phyloP scores from a whole-genome alignment of 1,284 basidiomycete species.

The Exobasidium cylindrosporum region DNA sequence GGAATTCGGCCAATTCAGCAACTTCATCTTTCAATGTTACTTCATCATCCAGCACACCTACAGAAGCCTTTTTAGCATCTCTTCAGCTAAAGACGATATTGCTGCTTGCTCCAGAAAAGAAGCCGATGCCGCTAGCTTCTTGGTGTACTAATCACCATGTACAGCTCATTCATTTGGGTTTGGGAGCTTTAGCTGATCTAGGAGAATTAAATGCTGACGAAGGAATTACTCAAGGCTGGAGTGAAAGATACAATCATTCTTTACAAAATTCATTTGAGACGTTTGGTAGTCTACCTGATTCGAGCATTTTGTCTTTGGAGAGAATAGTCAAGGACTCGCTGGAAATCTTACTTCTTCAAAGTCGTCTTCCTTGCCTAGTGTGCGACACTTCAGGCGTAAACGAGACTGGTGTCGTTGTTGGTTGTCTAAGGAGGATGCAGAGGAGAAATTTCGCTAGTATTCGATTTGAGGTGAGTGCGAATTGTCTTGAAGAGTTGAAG shows the following conservation, averaged over 20 bases:
- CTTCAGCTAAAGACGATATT: slow-evolving; percentile 42
- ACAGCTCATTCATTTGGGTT: slow-evolving; percentile 40
- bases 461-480: slow-evolving; percentile 27
- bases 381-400: slow-evolving; percentile 38
- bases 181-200: slow-evolving; percentile 21
- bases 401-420: slow-evolving; percentile 46
- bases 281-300: neutral
- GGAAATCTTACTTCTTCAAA: slow-evolving; percentile 35
- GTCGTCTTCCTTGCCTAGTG: slow-evolving; percentile 40
- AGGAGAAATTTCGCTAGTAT: slow-evolving; percentile 52
- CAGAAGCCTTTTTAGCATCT: slow-evolving; percentile 22
- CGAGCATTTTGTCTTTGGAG: slow-evolving; percentile 20
- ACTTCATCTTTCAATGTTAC: neutral
- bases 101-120: slow-evolving; percentile 42
- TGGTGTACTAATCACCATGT: slow-evolving; percentile 34
- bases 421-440: slow-evolving; percentile 48
- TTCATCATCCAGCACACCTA: neutral
- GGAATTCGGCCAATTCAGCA: neutral
- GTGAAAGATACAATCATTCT: slow-evolving; percentile 16
- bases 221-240: slow-evolving; percentile 13
- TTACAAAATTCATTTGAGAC: slow-evolving; percentile 21
- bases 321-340: slow-evolving; percentile 46
- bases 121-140: slow-evolving; percentile 26
- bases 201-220: slow-evolving; percentile 10
- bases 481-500: no score